A percentile compares a stretch with the other conserved stretches of the same genome.
These are phyloP conservation scores for Hirschioporus abietinus DNA, from an alignment of 768 basidiomycete species.

Conservation along the genomic window DNA sequence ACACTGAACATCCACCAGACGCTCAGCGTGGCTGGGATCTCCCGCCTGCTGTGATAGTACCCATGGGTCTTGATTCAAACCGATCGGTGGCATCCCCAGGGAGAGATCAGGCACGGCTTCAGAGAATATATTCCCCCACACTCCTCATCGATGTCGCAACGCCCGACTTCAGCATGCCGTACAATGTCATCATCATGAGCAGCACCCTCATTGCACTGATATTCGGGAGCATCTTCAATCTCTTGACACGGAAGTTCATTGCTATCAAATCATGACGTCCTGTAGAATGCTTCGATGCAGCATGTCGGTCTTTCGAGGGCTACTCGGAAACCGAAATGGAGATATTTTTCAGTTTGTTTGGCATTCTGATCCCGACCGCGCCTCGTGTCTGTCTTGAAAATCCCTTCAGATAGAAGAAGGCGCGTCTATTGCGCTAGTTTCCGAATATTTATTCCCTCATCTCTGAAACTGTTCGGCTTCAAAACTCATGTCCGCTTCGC, in stretches of 20 bases:
- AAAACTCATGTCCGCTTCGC: not conserved
- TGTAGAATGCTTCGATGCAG: not conserved
- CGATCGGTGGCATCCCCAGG: slow-evolving; percentile 6
- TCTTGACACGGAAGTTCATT: slow-evolving; percentile 76
- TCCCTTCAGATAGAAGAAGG: slow-evolving; percentile 19
- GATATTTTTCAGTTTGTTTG: not conserved
- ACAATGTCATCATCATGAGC: slow-evolving; percentile 97
- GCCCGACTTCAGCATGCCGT: slow-evolving; percentile 99
- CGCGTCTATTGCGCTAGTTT: slow-evolving; percentile 17
- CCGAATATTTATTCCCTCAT: not conserved
- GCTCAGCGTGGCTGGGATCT: slow-evolving; percentile 94
- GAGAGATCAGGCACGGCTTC: slow-evolving; percentile 15
- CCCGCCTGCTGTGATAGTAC: slow-evolving; percentile 75
- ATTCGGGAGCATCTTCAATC: slow-evolving; percentile 90
- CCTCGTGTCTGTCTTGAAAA: not conserved
- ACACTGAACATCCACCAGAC: slow-evolving; percentile 95
- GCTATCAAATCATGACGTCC: not conserved
- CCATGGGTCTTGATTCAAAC: slow-evolving; percentile 17
- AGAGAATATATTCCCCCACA: slow-evolving; percentile 69
- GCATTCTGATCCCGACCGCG: not conserved
- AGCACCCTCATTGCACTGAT: slow-evolving; percentile 88
- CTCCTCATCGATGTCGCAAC: slow-evolving; percentile 93
- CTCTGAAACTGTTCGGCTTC: not conserved
- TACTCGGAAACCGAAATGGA: slow-evolving; percentile 20
- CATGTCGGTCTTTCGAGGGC: slow-evolving; percentile 26